phyloP scores from a whole-genome alignment of 2,329 filamentous ascomycete species.

The Verruconis gallopava region DNA sequence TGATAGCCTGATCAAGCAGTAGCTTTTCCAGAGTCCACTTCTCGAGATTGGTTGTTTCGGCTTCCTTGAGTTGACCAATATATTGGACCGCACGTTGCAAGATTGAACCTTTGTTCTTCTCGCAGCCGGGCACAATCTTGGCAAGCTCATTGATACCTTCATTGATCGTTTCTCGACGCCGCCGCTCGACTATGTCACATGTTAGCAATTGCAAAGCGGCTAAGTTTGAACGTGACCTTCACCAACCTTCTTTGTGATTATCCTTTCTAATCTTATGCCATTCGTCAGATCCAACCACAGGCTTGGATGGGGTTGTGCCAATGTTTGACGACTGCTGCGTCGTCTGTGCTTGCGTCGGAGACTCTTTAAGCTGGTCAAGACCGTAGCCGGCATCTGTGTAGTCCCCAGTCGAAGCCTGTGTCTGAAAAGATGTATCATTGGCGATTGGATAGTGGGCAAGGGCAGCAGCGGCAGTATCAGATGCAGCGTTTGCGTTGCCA shows the following conservation, averaged over 20 bases:
- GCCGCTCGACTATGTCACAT: constrained; percentile 64
- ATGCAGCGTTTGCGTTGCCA: constrained; percentile 26
- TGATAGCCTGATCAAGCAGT: constrained; percentile 76
- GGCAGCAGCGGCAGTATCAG: constrained; percentile 48
- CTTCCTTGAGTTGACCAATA: constrained; percentile 88
- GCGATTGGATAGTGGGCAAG: constrained; percentile 42
- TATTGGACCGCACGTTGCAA: constrained; percentile 86
- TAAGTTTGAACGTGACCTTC: neutral
- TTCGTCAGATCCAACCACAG: constrained; percentile 86
- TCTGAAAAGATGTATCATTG: constrained; percentile 40
- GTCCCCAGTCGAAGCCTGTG: constrained; percentile 26
- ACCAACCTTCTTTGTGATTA: constrained; percentile 93
- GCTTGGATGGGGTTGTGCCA: constrained; percentile 42
- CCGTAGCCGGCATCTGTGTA: constrained; percentile 29
- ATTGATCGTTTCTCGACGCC: constrained; percentile 94
- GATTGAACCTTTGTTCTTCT: constrained; percentile 98
- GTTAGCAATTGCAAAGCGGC: constrained; percentile 17
- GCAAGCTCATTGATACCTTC: constrained; percentile 97
- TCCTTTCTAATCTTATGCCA: constrained; percentile 97
- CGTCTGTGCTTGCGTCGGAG: constrained; percentile 36
- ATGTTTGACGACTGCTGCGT: constrained; percentile 13
- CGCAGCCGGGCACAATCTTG: constrained; percentile 93
- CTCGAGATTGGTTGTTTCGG: constrained; percentile 86
- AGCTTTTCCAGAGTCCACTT: constrained; percentile 90
- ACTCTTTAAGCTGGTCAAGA: constrained; percentile 28